phyloP scores from a whole-genome alignment of 108 stramenopile species.

The Pseudonitzschia multiseries region DNA sequence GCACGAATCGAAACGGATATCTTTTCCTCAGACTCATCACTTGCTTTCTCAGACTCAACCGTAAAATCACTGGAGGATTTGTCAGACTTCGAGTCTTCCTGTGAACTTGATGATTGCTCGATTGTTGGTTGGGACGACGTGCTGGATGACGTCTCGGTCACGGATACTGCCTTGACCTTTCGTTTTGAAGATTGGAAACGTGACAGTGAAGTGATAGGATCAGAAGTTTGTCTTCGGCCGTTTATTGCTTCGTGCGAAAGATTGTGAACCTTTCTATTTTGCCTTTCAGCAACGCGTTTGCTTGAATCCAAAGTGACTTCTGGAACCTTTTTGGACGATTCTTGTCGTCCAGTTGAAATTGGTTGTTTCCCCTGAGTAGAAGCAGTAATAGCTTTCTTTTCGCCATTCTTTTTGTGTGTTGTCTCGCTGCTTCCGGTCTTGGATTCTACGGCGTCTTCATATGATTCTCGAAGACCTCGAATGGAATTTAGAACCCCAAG shows the following conservation, averaged over 20 bases:
- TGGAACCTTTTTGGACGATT: background rate
- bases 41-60: conserved; percentile 7
- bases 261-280: background rate
- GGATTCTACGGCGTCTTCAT: conserved; percentile 35
- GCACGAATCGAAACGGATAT: background rate
- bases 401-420: conserved; percentile 2
- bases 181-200: conserved; percentile 12
- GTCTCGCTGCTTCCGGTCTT: conserved; percentile 9
- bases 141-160: conserved; percentile 49
- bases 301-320: conserved; percentile 1
- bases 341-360: background rate
- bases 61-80: conserved; percentile 49
- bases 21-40: conserved; percentile 8
- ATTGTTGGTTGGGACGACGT: conserved; percentile 31
- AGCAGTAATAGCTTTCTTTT: background rate
- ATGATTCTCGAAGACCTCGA: conserved; percentile 32
- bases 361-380: background rate
- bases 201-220: conserved; percentile 12
- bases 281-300: background rate
- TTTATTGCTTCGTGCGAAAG: background rate
- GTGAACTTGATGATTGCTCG: conserved; percentile 30
- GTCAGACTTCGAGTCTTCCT: conserved; percentile 40
- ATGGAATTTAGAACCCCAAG: conserved; percentile 49
- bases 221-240: background rate
- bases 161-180: conserved; percentile 19